phyloP scores from a whole-genome alignment of 768 basidiomycete genomes.

The Leccinum arenicola region DNA sequence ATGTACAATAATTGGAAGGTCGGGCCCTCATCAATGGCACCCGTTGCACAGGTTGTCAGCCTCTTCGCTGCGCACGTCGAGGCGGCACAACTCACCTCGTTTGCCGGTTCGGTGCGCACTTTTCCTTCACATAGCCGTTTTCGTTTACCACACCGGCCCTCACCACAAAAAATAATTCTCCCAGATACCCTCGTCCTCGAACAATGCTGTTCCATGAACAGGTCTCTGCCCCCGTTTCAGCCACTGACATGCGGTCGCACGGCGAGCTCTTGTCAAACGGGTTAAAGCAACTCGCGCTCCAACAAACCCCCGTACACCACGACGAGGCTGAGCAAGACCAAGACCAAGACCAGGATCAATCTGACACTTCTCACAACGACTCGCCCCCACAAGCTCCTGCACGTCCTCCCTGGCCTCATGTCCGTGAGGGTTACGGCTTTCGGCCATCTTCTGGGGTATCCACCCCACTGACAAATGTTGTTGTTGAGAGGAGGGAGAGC shows the following conservation, averaged over 20 bases:
- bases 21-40: not conserved
- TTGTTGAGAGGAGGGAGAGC: constrained; percentile 25
- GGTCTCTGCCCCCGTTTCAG: not conserved
- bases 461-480: constrained; percentile 48
- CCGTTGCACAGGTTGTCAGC: constrained; percentile 18
- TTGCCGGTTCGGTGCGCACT: constrained; percentile 5
- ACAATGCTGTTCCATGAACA: not conserved
- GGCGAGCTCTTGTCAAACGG: constrained; percentile 42
- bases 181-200: not conserved
- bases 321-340: constrained; percentile 1
- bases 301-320: constrained; percentile 14
- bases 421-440: constrained; percentile 82
- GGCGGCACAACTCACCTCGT: not conserved
- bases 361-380: constrained; percentile 7
- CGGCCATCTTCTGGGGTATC: constrained; percentile 63
- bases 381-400: constrained; percentile 14
- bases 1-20: constrained; percentile 17
- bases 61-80: constrained; percentile 4
- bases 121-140: constrained; percentile 26
- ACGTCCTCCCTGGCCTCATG: constrained; percentile 33
- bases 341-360: not conserved
- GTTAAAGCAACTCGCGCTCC: constrained; percentile 45
- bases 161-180: not conserved
- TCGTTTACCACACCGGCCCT: not conserved
- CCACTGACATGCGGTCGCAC: constrained; percentile 31